A percentile compares a stretch with the other conserved stretches of the same genome.
Evolutionary conservation across 2,329 filamentous ascomycete species (phyloP).

Genomic region (Diaporthe sp.): DNA sequence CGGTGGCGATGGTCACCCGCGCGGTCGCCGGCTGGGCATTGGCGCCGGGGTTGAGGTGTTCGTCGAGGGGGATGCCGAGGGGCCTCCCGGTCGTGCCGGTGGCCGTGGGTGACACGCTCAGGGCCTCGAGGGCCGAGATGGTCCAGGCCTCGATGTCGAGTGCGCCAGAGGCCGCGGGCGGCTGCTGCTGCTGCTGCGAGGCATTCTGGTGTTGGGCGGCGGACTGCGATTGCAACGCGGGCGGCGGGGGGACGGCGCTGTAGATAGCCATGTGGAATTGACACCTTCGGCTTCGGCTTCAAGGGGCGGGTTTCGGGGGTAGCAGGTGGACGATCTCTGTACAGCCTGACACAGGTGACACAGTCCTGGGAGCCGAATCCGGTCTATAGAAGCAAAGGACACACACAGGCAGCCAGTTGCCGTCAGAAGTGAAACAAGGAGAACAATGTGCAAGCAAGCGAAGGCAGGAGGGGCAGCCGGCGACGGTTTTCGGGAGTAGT

Average conservation of each 20-base stretch:
- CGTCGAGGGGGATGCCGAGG: conserved; percentile 84
- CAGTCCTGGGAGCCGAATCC: not conserved
- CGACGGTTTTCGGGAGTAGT: not conserved
- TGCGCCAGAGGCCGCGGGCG: conserved; percentile 50
- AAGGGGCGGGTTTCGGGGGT: not conserved
- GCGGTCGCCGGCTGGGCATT: conserved; percentile 40
- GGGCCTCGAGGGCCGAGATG: conserved; percentile 67
- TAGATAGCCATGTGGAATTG: conserved; percentile 51
- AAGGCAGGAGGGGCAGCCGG: not conserved
- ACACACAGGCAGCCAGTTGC: not conserved
- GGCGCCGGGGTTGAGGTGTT: conserved; percentile 52
- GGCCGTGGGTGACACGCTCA: conserved; percentile 66
- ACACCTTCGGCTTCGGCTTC: not conserved
- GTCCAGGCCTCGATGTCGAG: conserved; percentile 80
- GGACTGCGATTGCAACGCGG: conserved; percentile 38
- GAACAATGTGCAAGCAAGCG: not conserved
- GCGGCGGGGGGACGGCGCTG: conserved; percentile 51
- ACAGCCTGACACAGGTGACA: not conserved
- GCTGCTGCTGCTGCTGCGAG: conserved; percentile 42
- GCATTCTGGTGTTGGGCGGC: conserved; percentile 42
- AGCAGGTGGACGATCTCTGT: not conserved
- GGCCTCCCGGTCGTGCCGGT: conserved; percentile 70
- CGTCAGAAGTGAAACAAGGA: not conserved
- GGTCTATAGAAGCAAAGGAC: not conserved
- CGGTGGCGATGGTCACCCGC: conserved; percentile 44